Conservation (phyloP, 768 basidiomycete species). For the Suillus cothurnatus region DNA sequence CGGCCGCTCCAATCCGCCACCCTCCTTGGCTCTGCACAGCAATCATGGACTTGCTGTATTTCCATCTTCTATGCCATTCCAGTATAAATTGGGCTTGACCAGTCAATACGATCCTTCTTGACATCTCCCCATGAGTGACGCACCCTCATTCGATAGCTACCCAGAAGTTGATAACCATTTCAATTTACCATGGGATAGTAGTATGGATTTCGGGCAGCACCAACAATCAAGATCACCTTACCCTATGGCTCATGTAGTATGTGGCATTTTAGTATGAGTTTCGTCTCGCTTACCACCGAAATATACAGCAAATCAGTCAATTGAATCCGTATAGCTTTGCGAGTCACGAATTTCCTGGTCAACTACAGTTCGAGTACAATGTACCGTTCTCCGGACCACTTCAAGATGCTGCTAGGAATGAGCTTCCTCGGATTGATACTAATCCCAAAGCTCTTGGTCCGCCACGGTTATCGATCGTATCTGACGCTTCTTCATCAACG, state of each 20-base stretch:
- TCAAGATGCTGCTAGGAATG: neutral
- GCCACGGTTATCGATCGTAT: neutral
- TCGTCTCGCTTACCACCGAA: neutral
- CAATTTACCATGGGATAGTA: neutral
- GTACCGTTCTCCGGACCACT: neutral
- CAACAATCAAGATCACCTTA: neutral
- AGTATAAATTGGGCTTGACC: neutral
- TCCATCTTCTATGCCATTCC: neutral
- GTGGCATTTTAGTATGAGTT: neutral
- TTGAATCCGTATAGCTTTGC: neutral
- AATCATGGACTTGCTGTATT: conserved; percentile 4
- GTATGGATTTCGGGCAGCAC: neutral
- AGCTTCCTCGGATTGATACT: neutral
- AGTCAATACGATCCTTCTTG: neutral
- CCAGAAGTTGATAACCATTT: neutral
- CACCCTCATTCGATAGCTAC: neutral
- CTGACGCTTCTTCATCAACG: conserved; percentile 6
- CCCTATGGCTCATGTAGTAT: neutral
- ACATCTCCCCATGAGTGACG: neutral
- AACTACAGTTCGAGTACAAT: neutral
- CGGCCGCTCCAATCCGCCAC: conserved; percentile 2
- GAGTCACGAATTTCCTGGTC: neutral
- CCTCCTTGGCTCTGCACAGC: conserved; percentile 8
- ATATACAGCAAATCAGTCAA: neutral
- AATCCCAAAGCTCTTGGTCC: neutral